Conservation (phyloP, 75 land plant species). For the Pinus tabuliformis region DNA sequence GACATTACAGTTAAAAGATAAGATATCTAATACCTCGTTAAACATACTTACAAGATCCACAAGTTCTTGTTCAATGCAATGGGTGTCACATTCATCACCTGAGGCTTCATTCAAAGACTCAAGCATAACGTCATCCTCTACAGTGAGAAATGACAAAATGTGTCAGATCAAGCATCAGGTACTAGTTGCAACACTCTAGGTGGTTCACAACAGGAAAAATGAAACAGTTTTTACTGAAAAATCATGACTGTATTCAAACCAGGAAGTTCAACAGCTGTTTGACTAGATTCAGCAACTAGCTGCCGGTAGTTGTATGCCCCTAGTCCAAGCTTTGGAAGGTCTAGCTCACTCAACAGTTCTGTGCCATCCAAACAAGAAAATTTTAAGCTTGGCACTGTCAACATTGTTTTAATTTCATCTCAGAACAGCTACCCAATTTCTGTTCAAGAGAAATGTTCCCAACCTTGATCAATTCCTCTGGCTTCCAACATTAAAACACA, state of each 20-base stretch:
- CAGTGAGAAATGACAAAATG: constrained; percentile 4
- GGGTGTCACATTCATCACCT: constrained; percentile 9
- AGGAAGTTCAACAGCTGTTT: constrained; percentile 3
- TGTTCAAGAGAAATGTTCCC: not conserved
- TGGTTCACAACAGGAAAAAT: not conserved
- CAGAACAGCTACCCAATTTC: not conserved
- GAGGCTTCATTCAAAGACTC: constrained; percentile 25
- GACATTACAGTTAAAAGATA: not conserved
- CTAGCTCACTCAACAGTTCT: constrained; percentile 4
- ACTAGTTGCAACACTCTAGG: not conserved
- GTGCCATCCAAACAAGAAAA: not conserved
- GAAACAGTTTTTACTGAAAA: not conserved
- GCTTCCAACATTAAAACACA: constrained; percentile 52
- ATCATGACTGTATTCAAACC: constrained; percentile 1
- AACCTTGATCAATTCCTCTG: constrained; percentile 38
- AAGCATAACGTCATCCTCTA: constrained; percentile 33
- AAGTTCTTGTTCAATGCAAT: constrained; percentile 41
- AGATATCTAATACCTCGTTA: not conserved
- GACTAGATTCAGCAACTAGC: constrained; percentile 1
- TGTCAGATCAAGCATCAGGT: not conserved
- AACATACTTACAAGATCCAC: constrained; percentile 37
- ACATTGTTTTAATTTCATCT: not conserved
- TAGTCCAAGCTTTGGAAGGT: constrained; percentile 2
- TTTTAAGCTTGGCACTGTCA: not conserved
- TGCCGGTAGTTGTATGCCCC: not conserved